Percentiles rank a stretch among this genome's conserved stretches.
Evolutionary conservation across 768 basidiomycete genomes (phyloP).

Genomic region (Hygrophoropsis aurantiaca): DNA sequence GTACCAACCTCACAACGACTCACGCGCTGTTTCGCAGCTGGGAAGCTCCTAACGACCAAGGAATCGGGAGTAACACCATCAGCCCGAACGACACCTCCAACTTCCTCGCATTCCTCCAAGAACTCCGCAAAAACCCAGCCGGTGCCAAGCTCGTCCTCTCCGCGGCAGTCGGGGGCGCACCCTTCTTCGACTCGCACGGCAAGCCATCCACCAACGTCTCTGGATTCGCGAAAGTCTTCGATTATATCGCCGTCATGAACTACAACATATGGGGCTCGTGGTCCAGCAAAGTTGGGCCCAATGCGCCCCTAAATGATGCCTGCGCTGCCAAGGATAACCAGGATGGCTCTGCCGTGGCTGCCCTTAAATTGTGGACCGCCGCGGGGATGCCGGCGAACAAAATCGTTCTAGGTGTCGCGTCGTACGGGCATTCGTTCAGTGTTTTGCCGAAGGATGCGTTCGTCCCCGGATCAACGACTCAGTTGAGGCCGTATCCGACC

Average conservation of each 20-base stretch:
- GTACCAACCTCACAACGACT: background rate
- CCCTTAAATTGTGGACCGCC: slow-evolving; percentile 67
- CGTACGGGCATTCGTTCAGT: slow-evolving; percentile 77
- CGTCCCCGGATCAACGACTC: slow-evolving; percentile 27
- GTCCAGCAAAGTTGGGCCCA: slow-evolving; percentile 64
- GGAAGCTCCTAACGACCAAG: slow-evolving; percentile 76
- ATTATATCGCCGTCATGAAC: slow-evolving; percentile 64
- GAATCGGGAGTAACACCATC: slow-evolving; percentile 70
- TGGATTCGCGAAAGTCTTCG: slow-evolving; percentile 67
- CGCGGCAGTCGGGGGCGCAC: slow-evolving; percentile 62
- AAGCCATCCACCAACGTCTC: slow-evolving; percentile 67
- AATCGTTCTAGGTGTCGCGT: slow-evolving; percentile 79
- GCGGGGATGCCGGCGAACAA: slow-evolving; percentile 71
- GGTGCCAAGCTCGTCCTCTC: slow-evolving; percentile 61
- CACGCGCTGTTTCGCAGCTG: slow-evolving; percentile 66
- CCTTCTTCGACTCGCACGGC: slow-evolving; percentile 63
- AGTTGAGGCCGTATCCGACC: slow-evolving; percentile 46
- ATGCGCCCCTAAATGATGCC: slow-evolving; percentile 76
- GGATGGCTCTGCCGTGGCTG: slow-evolving; percentile 71
- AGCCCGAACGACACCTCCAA: slow-evolving; percentile 64
- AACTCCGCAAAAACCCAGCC: slow-evolving; percentile 55
- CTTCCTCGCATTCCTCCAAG: slow-evolving; percentile 72
- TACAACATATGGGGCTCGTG: slow-evolving; percentile 62
- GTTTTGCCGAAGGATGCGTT: slow-evolving; percentile 40
- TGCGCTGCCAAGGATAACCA: slow-evolving; percentile 63